These are phyloP conservation scores for Stagonosporopsis vannaccii DNA, from an alignment of 2,329 filamentous ascomycete genomes.

Conservation along the genomic window DNA sequence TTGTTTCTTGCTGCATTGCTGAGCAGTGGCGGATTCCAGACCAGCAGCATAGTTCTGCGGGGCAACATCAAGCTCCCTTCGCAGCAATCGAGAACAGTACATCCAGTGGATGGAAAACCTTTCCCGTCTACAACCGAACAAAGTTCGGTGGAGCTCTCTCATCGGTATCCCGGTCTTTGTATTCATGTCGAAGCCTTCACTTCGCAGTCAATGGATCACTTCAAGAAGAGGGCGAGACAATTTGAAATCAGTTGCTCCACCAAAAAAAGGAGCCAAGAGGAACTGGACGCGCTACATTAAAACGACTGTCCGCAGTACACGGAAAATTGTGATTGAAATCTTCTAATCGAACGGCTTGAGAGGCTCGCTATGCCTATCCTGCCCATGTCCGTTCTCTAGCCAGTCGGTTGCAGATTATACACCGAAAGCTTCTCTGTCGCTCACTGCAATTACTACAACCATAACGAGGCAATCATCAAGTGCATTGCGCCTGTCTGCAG, in stretches of 20 bases:
- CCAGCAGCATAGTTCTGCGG: slow-evolving; percentile 36
- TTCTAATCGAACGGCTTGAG: neutral
- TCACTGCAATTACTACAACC: slow-evolving; percentile 24
- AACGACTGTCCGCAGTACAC: neutral
- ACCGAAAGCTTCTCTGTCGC: slow-evolving; percentile 24
- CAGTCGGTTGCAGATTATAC: slow-evolving; percentile 13
- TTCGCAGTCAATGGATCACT: slow-evolving; percentile 19
- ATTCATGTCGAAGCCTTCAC: slow-evolving; percentile 2
- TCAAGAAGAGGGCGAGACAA: slow-evolving; percentile 35
- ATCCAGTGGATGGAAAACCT: slow-evolving; percentile 27
- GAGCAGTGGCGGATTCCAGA: slow-evolving; percentile 33
- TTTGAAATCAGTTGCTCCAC: slow-evolving; percentile 36
- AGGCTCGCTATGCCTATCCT: slow-evolving; percentile 19
- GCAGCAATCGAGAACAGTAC: slow-evolving; percentile 32
- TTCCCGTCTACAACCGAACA: slow-evolving; percentile 19
- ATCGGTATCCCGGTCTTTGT: slow-evolving; percentile 34
- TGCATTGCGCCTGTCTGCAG: slow-evolving; percentile 31
- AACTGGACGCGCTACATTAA: neutral
- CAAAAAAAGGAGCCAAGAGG: slow-evolving; percentile 16
- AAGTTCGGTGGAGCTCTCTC: slow-evolving; percentile 33
- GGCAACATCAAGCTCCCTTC: slow-evolving; percentile 39
- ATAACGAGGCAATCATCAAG: slow-evolving; percentile 29
- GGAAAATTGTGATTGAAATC: slow-evolving; percentile 2
- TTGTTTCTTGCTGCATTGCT: slow-evolving; percentile 35
- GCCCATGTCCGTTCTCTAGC: slow-evolving; percentile 31